Percentiles rank a stretch among this genome's conserved stretches.
phyloP scores from a whole-genome alignment of 1,139 yeast genomes.

The Diutina sp. region DNA sequence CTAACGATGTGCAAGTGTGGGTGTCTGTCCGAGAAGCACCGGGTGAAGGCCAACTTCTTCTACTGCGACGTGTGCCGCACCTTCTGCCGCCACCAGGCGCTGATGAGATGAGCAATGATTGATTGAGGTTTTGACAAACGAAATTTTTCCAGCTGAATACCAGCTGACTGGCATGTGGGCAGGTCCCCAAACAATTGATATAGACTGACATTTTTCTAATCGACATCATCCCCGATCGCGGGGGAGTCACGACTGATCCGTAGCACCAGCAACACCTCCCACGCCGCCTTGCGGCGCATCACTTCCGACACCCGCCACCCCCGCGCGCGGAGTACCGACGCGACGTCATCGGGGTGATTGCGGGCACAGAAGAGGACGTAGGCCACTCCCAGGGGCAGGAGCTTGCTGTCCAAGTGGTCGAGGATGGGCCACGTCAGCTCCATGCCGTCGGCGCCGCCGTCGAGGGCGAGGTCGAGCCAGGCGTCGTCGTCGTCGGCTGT shows the following conservation, averaged over 20 bases:
- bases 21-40: background rate
- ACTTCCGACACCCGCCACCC: constrained; percentile 48
- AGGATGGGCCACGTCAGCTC: constrained; percentile 58
- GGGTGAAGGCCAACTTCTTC: background rate
- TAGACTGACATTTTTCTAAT: background rate
- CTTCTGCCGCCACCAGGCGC: background rate
- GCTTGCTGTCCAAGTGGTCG: constrained; percentile 29
- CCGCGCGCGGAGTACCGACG: constrained; percentile 25
- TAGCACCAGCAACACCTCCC: constrained; percentile 84
- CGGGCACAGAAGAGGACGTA: constrained; percentile 80
- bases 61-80: constrained; percentile 1
- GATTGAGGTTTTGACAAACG: background rate
- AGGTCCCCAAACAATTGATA: background rate
- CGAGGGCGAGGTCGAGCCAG: constrained; percentile 82
- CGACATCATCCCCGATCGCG: background rate
- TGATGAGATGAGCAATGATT: background rate
- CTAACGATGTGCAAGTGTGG: constrained; percentile 1
- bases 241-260: constrained; percentile 18
- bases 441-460: constrained; percentile 91
- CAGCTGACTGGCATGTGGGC: too few relatives aligned
- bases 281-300: constrained; percentile 72
- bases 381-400: constrained; percentile 56
- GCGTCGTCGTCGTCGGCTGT: constrained; percentile 23
- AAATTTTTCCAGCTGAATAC: too few relatives aligned
- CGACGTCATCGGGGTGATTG: constrained; percentile 60